Percentiles rank a stretch among this genome's conserved stretches.
These are phyloP conservation scores for Neofusicoccum sp. DNA, from an alignment of 2,329 filamentous ascomycete species.

Conservation along the genomic window DNA sequence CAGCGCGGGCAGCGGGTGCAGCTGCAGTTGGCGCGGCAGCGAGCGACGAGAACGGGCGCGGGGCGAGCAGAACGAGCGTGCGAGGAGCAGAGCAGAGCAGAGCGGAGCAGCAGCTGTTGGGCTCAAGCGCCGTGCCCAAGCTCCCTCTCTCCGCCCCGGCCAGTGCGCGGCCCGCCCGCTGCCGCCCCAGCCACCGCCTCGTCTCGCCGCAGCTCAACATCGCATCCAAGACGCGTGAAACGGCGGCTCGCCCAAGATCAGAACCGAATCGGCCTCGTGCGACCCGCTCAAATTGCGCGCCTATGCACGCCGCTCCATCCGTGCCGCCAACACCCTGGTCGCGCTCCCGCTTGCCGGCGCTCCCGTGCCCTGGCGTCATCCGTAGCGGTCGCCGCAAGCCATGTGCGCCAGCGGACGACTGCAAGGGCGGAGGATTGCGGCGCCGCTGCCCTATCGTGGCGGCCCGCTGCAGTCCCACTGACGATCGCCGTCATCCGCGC, in stretches of 20 bases:
- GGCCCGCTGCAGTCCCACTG: neutral
- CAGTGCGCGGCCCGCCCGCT: neutral
- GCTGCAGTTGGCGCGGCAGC: conserved; percentile 3
- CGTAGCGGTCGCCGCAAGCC: neutral
- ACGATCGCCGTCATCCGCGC: neutral
- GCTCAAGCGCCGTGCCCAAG: neutral
- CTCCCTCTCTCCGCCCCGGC: neutral
- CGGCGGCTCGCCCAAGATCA: neutral
- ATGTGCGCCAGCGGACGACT: neutral
- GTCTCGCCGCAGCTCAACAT: neutral
- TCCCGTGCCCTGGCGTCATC: neutral
- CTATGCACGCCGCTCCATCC: conserved; percentile 4
- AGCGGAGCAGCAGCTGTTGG: neutral
- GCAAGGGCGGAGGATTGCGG: neutral
- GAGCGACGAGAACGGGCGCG: neutral
- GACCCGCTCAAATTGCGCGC: conserved; percentile 3
- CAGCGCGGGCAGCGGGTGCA: neutral
- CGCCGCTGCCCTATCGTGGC: neutral
- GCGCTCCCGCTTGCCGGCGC: neutral
- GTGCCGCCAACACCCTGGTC: neutral
- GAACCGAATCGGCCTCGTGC: neutral
- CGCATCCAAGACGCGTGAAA: neutral
- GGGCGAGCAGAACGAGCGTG: neutral
- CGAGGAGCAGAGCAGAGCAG: neutral
- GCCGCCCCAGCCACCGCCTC: neutral